These are phyloP conservation scores for Vigna radiata DNA, from an alignment of 306 rosid species.

Conservation along the genomic window DNA sequence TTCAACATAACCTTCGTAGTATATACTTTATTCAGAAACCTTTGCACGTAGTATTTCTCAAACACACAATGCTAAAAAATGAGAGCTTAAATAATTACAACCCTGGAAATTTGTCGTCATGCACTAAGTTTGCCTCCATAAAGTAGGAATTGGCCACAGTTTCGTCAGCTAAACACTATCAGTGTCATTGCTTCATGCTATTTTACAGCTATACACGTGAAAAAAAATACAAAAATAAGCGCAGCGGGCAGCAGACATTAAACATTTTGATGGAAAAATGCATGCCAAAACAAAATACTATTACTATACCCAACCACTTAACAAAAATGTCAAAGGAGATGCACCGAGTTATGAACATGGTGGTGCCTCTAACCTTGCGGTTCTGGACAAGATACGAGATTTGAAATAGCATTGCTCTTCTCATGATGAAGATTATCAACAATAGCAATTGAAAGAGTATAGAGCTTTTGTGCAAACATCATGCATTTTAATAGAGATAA, in stretches of 20 bases:
- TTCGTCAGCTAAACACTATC: too few species aligned
- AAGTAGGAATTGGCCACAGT: too few species aligned
- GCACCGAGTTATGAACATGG: conserved; percentile 1
- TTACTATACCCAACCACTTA: neutral
- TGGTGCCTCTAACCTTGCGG: conserved; percentile 16
- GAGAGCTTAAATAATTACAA: too few species aligned
- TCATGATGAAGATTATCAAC: neutral
- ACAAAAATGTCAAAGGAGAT: too few species aligned
- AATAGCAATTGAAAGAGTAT: neutral
- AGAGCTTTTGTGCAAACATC: neutral
- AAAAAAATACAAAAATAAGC: neutral
- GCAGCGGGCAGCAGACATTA: too few species aligned
- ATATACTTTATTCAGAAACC: too few species aligned
- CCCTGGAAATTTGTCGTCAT: too few species aligned
- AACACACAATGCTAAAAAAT: too few species aligned
- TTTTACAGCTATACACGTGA: neutral
- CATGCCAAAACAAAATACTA: neutral
- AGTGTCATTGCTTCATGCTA: neutral
- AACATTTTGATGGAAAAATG: neutral
- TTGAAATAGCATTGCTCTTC: neutral
- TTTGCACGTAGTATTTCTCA: too few species aligned
- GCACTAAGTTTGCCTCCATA: too few species aligned
- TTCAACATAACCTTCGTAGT: too few species aligned
- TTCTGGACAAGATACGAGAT: conserved; percentile 4
- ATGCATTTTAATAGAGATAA: conserved; percentile 26